A percentile compares a stretch with the other conserved stretches of the same genome.
Conservation (phyloP, 345 rosid species). For the Populus ilicifolia region DNA sequence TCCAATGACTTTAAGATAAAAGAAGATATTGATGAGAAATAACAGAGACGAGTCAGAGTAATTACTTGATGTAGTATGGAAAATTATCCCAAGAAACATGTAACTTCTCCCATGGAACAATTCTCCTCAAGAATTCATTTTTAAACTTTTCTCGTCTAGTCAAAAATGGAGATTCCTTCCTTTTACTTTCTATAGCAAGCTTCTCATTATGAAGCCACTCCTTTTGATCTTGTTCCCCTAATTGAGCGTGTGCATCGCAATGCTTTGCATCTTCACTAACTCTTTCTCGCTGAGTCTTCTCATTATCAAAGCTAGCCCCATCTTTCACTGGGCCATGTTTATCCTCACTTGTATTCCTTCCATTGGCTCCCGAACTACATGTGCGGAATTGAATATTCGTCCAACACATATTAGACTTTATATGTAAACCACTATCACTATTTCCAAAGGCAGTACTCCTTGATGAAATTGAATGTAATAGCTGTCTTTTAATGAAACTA, state of each 20-base stretch:
- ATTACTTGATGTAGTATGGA: constrained; percentile 89
- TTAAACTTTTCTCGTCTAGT: constrained; percentile 71
- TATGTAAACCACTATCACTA: constrained; percentile 14
- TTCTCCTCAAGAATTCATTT: constrained; percentile 67
- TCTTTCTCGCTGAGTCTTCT: constrained; percentile 34
- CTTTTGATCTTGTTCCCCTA: constrained; percentile 91
- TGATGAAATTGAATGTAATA: constrained; percentile 28
- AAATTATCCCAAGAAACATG: constrained; percentile 89
- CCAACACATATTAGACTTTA: constrained; percentile 21
- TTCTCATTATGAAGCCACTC: constrained; percentile 89
- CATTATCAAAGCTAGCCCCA: constrained; percentile 39
- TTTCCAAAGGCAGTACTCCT: constrained; percentile 22
- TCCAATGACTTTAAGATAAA: neutral
- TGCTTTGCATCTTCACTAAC: constrained; percentile 30
- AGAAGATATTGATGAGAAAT: constrained; percentile 1
- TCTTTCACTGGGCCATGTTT: constrained; percentile 49
- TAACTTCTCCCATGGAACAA: constrained; percentile 88
- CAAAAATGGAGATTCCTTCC: constrained; percentile 74
- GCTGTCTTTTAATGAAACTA: constrained; percentile 36
- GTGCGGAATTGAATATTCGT: constrained; percentile 43
- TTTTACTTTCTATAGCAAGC: constrained; percentile 64
- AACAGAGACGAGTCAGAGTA: constrained; percentile 4
- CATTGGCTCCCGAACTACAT: constrained; percentile 82
- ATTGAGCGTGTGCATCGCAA: constrained; percentile 59
- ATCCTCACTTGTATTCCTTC: constrained; percentile 74